Conservation (phyloP, 768 basidiomycete species). For the Tylopilus subfusipes region DNA sequence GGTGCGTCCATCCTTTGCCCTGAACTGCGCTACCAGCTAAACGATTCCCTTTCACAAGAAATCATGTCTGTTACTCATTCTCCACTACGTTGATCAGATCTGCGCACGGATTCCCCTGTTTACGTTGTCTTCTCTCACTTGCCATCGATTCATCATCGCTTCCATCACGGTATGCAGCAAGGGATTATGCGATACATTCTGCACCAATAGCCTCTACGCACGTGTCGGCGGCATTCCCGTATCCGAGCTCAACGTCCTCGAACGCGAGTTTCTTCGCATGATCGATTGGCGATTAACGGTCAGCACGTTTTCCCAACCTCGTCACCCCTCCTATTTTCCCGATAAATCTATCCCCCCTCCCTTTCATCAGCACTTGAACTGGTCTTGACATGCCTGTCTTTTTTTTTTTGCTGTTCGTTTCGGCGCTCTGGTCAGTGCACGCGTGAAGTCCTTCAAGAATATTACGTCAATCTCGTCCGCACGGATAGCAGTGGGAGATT, state of each 20-base stretch:
- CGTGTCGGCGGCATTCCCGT: constrained; percentile 94
- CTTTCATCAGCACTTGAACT: constrained; percentile 8
- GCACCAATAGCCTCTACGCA: constrained; percentile 92
- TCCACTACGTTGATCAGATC: constrained; percentile 93
- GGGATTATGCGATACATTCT: constrained; percentile 93
- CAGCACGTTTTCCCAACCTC: constrained; percentile 38
- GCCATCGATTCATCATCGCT: constrained; percentile 96
- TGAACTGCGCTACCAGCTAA: constrained; percentile 6
- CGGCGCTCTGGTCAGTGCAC: constrained; percentile 59
- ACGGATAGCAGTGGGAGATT: constrained; percentile 69
- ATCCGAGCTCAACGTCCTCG: constrained; percentile 88
- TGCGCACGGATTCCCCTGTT: constrained; percentile 84
- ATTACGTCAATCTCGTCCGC: constrained; percentile 89
- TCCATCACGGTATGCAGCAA: constrained; percentile 91
- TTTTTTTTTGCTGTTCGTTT: constrained; percentile 9
- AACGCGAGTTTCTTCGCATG: constrained; percentile 86
- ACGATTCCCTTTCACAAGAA: constrained; percentile 43
- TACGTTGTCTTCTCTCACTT: constrained; percentile 92
- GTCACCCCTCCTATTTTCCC: constrained; percentile 11
- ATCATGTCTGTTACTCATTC: constrained; percentile 73
- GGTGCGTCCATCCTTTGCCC: constrained; percentile 43
- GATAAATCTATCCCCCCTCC: background rate
- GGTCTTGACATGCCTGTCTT: constrained; percentile 21
- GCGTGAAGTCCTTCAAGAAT: constrained; percentile 85
- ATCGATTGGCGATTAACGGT: constrained; percentile 96